Conservation (phyloP, 768 basidiomycete species). For the Coprinellus aureogranulatus region DNA sequence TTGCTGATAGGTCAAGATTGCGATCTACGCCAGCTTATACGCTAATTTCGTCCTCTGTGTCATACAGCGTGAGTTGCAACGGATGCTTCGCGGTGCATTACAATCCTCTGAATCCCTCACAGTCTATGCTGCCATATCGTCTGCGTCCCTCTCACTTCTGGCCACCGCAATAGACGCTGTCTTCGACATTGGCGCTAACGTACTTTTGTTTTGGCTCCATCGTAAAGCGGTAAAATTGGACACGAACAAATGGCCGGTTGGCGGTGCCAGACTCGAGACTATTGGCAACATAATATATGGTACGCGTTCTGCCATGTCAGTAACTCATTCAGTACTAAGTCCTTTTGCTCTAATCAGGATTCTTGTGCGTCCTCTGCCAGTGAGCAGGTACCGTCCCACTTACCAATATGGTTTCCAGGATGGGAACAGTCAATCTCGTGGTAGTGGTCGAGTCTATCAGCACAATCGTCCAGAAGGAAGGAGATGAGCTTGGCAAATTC, state of each 20-base stretch:
- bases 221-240: conserved; percentile 70
- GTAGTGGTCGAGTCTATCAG: conserved; percentile 86
- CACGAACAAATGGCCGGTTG: conserved; percentile 85
- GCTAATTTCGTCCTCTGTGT: conserved; percentile 72
- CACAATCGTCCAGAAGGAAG: conserved; percentile 57
- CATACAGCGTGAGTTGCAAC: conserved; percentile 68
- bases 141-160: conserved; percentile 79
- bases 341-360: too few species aligned
- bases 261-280: conserved; percentile 86
- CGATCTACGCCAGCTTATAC: conserved; percentile 78
- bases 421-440: conserved; percentile 89
- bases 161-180: conserved; percentile 89
- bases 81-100: too few species aligned
- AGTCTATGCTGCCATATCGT: conserved; percentile 93
- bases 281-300: conserved; percentile 89
- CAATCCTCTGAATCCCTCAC: too few species aligned
- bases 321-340: too few species aligned
- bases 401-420: conserved; percentile 45
- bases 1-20: conserved; percentile 72
- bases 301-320: too few species aligned
- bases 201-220: conserved; percentile 80
- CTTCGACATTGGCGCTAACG: conserved; percentile 80
- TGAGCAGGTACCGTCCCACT: neutral
- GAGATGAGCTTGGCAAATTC: conserved; percentile 56
- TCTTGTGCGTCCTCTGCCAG: conserved; percentile 20